A percentile compares a stretch with the other conserved stretches of the same genome.
Conservation (phyloP, 164 flowering plant genomes). For the Stephania japonica region DNA sequence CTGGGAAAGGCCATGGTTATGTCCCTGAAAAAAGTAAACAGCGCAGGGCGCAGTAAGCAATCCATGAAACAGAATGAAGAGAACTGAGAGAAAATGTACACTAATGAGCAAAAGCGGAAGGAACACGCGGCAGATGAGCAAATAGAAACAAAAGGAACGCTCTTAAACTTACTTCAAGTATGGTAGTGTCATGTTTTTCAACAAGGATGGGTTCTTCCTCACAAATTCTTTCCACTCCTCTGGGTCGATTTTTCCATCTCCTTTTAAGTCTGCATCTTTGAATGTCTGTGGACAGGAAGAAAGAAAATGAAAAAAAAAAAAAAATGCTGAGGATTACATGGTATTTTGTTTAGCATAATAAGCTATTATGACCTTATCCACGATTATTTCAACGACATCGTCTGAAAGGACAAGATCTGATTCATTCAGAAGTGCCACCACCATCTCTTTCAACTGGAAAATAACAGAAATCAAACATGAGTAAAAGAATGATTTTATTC, state of each 20-base stretch:
- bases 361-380: constrained; percentile 35
- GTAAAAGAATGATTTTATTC: background rate
- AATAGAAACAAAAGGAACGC: background rate
- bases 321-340: background rate
- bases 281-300: constrained; percentile 35
- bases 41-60: background rate
- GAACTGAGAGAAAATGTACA: background rate
- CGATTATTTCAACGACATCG: constrained; percentile 59
- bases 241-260: constrained; percentile 65
- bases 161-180: constrained; percentile 38
- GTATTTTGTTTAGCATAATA: background rate
- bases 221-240: constrained; percentile 78
- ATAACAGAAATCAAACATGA: background rate
- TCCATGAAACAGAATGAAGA: background rate
- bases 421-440: constrained; percentile 69
- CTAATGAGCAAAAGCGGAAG: background rate
- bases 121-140: background rate
- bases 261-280: constrained; percentile 53
- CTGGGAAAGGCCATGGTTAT: constrained; percentile 83
- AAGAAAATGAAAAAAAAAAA: background rate
- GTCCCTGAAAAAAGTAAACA: constrained; percentile 45
- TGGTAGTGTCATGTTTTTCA: constrained; percentile 80
- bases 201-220: constrained; percentile 44
- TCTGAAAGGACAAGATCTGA: constrained; percentile 63
- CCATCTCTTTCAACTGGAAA: constrained; percentile 61